These are phyloP conservation scores for Nasturtium officinale DNA, from an alignment of 345 rosid species.

Conservation along the genomic window DNA sequence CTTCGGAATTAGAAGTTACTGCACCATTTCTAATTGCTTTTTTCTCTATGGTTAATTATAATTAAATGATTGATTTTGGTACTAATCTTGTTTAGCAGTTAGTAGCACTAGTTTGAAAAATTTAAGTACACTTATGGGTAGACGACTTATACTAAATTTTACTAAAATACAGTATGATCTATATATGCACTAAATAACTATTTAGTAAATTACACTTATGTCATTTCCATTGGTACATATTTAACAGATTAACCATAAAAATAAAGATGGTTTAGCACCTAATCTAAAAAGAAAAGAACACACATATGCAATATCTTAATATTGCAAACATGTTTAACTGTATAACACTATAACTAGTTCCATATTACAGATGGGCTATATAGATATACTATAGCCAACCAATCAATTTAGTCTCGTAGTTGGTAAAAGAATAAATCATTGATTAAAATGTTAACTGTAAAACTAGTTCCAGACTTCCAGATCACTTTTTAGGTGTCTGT, in stretches of 20 bases:
- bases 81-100: neutral
- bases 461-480: neutral
- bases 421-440: neutral
- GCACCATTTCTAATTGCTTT: neutral
- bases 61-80: conserved; percentile 23
- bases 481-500: neutral
- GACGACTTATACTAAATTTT: neutral
- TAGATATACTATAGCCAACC: neutral
- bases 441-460: neutral
- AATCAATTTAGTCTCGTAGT: neutral
- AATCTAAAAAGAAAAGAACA: neutral
- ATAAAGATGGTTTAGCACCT: neutral
- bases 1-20: conserved; percentile 25
- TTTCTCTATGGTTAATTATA: conserved; percentile 9
- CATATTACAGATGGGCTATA: neutral
- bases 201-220: too few species aligned
- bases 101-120: too few species aligned
- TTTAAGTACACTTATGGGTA: neutral
- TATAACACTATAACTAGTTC: neutral
- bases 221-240: too few species aligned
- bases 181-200: too few species aligned
- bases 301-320: neutral
- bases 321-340: neutral
- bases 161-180: neutral
- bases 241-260: neutral